Evolutionary conservation across 805 yeast genomes (phyloP).

Genomic region (Wickerhamomyces rabaulensis): DNA sequence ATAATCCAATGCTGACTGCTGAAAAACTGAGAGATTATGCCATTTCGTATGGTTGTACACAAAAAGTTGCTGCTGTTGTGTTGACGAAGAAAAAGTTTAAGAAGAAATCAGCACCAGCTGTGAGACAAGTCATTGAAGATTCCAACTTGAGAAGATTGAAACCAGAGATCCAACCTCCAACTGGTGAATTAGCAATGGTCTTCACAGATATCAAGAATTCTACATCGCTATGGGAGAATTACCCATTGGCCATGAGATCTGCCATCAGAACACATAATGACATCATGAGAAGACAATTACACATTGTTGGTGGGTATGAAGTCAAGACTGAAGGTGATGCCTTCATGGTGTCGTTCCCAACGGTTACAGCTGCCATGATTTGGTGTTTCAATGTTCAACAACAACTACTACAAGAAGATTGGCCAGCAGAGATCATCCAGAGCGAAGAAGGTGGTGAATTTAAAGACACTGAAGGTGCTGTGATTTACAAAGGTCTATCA

Average conservation of each 20-base stretch:
- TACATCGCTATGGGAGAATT: constrained; percentile 88
- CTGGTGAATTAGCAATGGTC: constrained; percentile 90
- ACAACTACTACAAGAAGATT: constrained; percentile 76
- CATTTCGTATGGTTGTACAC: constrained; percentile 81
- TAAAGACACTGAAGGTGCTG: constrained; percentile 49
- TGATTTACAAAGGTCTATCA: constrained; percentile 80
- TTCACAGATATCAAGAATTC: constrained; percentile 97
- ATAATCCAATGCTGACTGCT: constrained; percentile 87
- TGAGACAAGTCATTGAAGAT: constrained; percentile 62
- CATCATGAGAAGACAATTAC: constrained; percentile 87
- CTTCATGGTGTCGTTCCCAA: constrained; percentile 94
- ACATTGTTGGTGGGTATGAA: constrained; percentile 95
- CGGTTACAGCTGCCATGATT: constrained; percentile 80
- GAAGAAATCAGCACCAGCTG: constrained; percentile 27
- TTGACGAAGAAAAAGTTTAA: constrained; percentile 54
- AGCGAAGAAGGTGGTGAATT: constrained; percentile 81
- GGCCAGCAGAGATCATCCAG: constrained; percentile 91
- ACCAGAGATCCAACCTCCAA: constrained; percentile 91
- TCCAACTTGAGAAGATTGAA: constrained; percentile 77
- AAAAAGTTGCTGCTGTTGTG: constrained; percentile 77
- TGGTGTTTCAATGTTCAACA: constrained; percentile 95
- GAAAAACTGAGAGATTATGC: constrained; percentile 92
- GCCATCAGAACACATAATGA: constrained; percentile 94
- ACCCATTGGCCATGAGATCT: constrained; percentile 91
- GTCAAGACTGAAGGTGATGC: constrained; percentile 99